Conservation (phyloP, 2,329 filamentous ascomycete genomes). For the Tolypocladium ophioglossoides region DNA sequence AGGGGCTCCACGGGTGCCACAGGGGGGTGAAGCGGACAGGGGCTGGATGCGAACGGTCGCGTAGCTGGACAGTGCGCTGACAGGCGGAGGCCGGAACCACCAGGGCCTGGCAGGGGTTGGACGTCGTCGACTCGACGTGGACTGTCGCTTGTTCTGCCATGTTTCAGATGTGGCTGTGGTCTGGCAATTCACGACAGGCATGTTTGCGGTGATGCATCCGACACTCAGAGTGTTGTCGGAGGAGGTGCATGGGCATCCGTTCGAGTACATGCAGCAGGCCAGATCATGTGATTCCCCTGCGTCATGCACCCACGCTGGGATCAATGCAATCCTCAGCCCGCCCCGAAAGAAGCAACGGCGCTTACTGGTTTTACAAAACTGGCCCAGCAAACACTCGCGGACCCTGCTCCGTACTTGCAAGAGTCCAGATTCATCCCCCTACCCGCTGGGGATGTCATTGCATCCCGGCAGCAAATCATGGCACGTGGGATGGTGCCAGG, state of each 20-base stretch:
- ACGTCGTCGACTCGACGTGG: neutral
- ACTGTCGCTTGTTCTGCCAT: neutral
- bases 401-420: too few relatives aligned
- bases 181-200: too few relatives aligned
- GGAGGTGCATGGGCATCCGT: too few relatives aligned
- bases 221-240: too few relatives aligned
- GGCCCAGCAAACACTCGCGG: neutral
- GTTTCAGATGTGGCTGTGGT: too few relatives aligned
- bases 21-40: neutral
- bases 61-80: constrained; percentile 6
- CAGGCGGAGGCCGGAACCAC: constrained; percentile 1
- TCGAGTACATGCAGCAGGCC: neutral
- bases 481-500: neutral
- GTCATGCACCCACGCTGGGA: neutral
- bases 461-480: neutral
- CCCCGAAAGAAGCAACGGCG: neutral
- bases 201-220: neutral
- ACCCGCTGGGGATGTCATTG: too few relatives aligned
- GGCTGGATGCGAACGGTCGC: neutral
- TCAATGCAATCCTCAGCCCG: too few relatives aligned
- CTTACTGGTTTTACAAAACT: neutral
- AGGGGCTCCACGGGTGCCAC: neutral
- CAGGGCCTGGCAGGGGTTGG: neutral
- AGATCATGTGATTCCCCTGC: neutral
- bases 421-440: neutral